phyloP scores from a whole-genome alignment of 1,284 basidiomycete species.

The Leccinum griseonigrum region DNA sequence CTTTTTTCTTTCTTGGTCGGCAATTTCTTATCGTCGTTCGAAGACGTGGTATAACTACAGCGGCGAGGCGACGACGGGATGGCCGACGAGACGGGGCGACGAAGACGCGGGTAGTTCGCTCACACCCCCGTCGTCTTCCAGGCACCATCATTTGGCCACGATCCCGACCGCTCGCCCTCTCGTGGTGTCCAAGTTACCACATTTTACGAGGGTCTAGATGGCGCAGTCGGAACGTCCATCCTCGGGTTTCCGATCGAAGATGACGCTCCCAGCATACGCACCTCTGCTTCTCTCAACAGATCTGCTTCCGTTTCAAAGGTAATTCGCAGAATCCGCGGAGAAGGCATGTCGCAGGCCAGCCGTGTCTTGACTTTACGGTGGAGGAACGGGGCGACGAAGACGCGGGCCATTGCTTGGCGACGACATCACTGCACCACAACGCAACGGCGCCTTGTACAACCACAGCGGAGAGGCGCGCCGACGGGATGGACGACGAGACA shows the following conservation, averaged over 20 bases:
- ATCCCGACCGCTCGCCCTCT: conserved; percentile 59
- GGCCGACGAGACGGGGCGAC: no score
- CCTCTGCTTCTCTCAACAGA: conserved; percentile 64
- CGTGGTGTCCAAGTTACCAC: conserved; percentile 50
- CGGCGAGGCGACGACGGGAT: no score
- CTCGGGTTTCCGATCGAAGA: conserved; percentile 84
- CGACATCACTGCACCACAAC: no score
- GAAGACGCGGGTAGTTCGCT: no score
- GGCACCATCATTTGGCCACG: conserved; percentile 59
- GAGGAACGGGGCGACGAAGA: no score
- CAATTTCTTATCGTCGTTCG: conserved; percentile 14
- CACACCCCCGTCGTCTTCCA: conserved; percentile 74
- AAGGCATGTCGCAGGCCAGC: conserved; percentile 65
- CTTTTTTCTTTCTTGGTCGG: background rate
- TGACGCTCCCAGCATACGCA: conserved; percentile 77
- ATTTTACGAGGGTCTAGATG: conserved; percentile 54
- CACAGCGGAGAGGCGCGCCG: no score
- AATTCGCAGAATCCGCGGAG: conserved; percentile 83
- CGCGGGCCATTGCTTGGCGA: no score
- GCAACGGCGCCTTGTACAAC: no score
- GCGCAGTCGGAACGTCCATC: conserved; percentile 66
- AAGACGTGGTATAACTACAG: no score
- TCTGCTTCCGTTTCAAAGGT: conserved; percentile 86
- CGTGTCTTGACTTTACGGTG: no score
- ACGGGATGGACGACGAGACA: no score